Conservation (phyloP, 345 rosid species). For the Carallia pectinifolia region DNA sequence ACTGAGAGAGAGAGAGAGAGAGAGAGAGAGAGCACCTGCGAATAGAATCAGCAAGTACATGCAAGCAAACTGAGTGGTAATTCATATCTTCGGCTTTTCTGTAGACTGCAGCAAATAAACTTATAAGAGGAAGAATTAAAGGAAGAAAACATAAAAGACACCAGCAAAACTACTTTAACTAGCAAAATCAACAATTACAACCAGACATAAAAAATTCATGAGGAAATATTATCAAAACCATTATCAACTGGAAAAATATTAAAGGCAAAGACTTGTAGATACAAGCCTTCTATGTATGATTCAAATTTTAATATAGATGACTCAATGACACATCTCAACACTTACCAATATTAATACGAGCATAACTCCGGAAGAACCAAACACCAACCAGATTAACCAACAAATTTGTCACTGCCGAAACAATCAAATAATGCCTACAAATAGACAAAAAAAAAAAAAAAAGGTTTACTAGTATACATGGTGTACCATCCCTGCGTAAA, state of each 20-base stretch:
- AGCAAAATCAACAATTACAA: background rate
- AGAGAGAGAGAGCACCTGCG: constrained; percentile 59
- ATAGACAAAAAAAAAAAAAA: constrained; percentile 4
- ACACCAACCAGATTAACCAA: constrained; percentile 92
- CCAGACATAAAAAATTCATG: background rate
- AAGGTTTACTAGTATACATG: background rate
- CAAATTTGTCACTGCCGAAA: constrained; percentile 93
- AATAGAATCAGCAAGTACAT: constrained; percentile 89
- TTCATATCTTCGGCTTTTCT: constrained; percentile 98
- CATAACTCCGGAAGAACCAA: constrained; percentile 97
- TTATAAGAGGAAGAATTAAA: constrained; percentile 7
- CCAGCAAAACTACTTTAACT: background rate
- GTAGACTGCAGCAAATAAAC: constrained; percentile 55
- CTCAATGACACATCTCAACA: constrained; percentile 6
- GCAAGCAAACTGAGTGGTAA: constrained; percentile 88
- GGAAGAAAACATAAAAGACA: background rate
- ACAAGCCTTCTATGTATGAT: background rate
- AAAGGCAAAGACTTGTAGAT: background rate
- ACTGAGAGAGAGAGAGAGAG: background rate
- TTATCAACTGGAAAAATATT: background rate
- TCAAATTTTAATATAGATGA: constrained; percentile 1
- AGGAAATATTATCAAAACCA: background rate
- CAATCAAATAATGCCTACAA: constrained; percentile 93
- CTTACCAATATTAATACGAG: constrained; percentile 86
- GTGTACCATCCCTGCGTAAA: background rate